These are phyloP conservation scores for cucumber (Cucumis sativus) DNA, from an alignment of 306 rosid species.

Conservation along the genomic window DNA sequence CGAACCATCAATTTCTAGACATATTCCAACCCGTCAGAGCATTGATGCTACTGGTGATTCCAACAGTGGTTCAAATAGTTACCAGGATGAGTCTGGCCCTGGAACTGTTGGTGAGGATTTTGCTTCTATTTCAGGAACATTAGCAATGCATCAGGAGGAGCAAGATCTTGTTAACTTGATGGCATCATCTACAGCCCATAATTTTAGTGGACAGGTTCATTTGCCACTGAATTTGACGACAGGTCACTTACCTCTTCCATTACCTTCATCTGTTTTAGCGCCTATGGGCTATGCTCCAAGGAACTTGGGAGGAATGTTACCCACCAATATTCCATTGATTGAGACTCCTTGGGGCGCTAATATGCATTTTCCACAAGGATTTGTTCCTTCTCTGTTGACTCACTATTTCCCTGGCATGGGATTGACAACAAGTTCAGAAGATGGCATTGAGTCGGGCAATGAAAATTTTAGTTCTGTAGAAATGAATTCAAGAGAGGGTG, in stretches of 20 bases:
- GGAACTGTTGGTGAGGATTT: conserved; percentile 44
- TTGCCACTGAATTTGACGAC: conserved; percentile 59
- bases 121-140: conserved; percentile 50
- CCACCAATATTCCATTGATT: conserved; percentile 52
- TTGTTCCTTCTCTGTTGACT: conserved; percentile 45
- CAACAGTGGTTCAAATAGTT: conserved; percentile 31
- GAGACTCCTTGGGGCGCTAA: conserved; percentile 79
- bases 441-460: conserved; percentile 30
- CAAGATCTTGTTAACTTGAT: conserved; percentile 84
- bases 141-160: conserved; percentile 81
- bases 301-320: conserved; percentile 55
- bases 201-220: conserved; percentile 61
- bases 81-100: conserved; percentile 38
- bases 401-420: conserved; percentile 71
- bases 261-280: conserved; percentile 55
- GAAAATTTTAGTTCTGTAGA: conserved; percentile 54
- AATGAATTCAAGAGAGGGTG: conserved; percentile 39
- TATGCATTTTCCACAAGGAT: conserved; percentile 74
- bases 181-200: conserved; percentile 54
- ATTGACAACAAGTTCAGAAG: conserved; percentile 46
- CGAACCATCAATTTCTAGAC: conserved; percentile 34
- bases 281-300: conserved; percentile 72
- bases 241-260: conserved; percentile 63
- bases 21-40: conserved; percentile 27
- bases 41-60: conserved; percentile 43